Base-by-base conservation (phyloP, 1,284 basidiomycete species). In the Porodaedalea pini region DNA sequence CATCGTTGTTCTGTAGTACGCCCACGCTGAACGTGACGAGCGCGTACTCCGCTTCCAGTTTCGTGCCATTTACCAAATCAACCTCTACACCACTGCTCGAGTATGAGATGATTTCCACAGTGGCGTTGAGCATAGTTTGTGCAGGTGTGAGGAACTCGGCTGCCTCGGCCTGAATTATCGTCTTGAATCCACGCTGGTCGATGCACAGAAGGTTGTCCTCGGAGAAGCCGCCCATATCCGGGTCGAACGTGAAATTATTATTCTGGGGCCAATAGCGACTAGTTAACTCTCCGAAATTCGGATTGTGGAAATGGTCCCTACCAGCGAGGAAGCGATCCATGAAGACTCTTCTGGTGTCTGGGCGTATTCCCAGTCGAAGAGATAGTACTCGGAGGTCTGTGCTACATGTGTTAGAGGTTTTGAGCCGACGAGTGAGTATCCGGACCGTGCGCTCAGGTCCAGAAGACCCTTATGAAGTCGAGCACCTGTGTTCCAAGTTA, bases 11-110 rank as follows among this genome's bases (percentile, higher is more conserved):
- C 69, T 88, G 86, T 44, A 88, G 70, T 1, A 84, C 81, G 0
- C 82, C 82, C 2, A 83, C 65, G 54, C 81, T 83, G 68, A 87
- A 86, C 0, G 85, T 87, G 61, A 79, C 81, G 17, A 87, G 65
- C 1, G 78, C 82, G 62, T 82, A 81, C 32, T 83, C 77, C 1
- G 77, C 82, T 1, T 66, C 69, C 19, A 85, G 68, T 0, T 48
- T 70, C 19, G 69, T 68, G 0, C 81, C 81, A 56, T 78, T 71
- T 0, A 68, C 66, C 27, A 83, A 71, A 4, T 70, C 72, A 29
- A 84, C 76, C 0, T 69, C 70, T 13, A 85, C 81, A 4, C 73
- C 70, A 2, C 68, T 59, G 11, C 67, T 65, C 13, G 76, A 76
- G 62, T 84, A 79, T 19, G 73, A 66, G 61, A 89, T 76, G 0